phyloP scores from a whole-genome alignment of 352 stramenopile species.

The Globisporangium okanoganense region DNA sequence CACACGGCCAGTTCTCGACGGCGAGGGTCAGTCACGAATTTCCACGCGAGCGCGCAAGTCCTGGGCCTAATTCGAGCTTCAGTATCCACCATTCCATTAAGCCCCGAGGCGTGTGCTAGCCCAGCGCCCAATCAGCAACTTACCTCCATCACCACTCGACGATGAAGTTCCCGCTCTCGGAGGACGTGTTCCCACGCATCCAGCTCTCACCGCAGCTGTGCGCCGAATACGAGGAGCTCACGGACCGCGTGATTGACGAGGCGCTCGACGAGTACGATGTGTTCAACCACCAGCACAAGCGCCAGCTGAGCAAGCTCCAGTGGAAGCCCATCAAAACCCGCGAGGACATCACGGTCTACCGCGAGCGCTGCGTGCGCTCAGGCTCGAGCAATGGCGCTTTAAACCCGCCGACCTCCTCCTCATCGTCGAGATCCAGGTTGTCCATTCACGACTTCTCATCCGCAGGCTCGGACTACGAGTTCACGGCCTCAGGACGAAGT shows the following conservation, averaged over 20 bases:
- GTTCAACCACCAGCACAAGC: conserved; percentile 21
- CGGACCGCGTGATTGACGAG: conserved; percentile 25
- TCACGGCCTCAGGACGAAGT: background rate
- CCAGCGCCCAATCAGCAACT: too few species aligned
- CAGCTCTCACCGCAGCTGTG: conserved; percentile 25
- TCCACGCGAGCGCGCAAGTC: background rate
- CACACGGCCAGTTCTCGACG: background rate
- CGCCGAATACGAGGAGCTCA: conserved; percentile 24
- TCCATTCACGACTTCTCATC: background rate
- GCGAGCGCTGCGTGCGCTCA: conserved; percentile 23
- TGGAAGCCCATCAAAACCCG: conserved; percentile 54
- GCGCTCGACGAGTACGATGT: conserved; percentile 27
- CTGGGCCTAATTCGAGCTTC: background rate
- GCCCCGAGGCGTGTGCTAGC: too few species aligned
- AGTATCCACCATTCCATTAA: background rate
- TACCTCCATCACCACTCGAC: background rate
- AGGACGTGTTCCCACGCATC: conserved; percentile 25
- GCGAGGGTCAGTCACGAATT: background rate
- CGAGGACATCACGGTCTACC: conserved; percentile 46
- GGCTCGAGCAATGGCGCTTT: background rate
- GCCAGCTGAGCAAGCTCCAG: conserved; percentile 26
- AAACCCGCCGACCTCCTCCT: background rate
- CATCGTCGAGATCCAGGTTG: background rate
- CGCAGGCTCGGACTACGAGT: background rate
- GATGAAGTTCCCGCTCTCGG: conserved; percentile 30